A percentile compares a stretch with the other conserved stretches of the same genome.
These are phyloP conservation scores for Fraxinus latifolia DNA, from an alignment of 305 asterid species.

Conservation along the genomic window DNA sequence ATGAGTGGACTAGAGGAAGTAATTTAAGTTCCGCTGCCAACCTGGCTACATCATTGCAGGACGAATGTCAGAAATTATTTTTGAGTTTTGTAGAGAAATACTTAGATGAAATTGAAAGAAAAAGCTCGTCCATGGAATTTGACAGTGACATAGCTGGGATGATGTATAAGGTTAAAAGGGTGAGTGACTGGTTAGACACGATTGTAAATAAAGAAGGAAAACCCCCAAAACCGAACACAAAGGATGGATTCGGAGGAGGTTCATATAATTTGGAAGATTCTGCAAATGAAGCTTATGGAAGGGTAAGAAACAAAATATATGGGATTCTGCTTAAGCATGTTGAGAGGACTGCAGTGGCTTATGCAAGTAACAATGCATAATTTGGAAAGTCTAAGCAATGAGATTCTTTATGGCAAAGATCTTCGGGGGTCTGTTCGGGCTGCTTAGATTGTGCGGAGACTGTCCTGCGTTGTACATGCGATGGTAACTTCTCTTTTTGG, in stretches of 20 bases:
- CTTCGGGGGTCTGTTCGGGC: neutral
- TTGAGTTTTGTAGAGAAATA: constrained; percentile 49
- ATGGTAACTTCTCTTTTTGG: neutral
- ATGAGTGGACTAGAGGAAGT: constrained; percentile 45
- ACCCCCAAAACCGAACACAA: neutral
- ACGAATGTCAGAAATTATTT: constrained; percentile 47
- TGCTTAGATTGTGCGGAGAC: neutral
- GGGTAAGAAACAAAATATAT: constrained; percentile 61
- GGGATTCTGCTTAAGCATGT: constrained; percentile 57
- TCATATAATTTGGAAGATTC: constrained; percentile 21
- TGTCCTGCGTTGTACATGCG: neutral
- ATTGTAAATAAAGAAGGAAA: constrained; percentile 35
- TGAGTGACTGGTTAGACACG: constrained; percentile 56
- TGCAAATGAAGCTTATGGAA: constrained; percentile 45
- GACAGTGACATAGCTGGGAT: constrained; percentile 43
- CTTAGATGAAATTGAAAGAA: constrained; percentile 52
- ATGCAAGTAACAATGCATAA: constrained; percentile 24
- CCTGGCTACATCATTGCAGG: constrained; percentile 43
- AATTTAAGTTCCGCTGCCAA: constrained; percentile 31
- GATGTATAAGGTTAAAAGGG: constrained; percentile 62
- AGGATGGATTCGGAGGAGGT: constrained; percentile 18
- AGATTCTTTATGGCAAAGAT: neutral
- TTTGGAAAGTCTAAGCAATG: neutral
- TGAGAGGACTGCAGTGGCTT: constrained; percentile 59
- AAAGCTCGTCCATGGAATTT: constrained; percentile 25